Evolutionary conservation across 306 rosid genomes (phyloP).

Genomic region (Castanea sativa): DNA sequence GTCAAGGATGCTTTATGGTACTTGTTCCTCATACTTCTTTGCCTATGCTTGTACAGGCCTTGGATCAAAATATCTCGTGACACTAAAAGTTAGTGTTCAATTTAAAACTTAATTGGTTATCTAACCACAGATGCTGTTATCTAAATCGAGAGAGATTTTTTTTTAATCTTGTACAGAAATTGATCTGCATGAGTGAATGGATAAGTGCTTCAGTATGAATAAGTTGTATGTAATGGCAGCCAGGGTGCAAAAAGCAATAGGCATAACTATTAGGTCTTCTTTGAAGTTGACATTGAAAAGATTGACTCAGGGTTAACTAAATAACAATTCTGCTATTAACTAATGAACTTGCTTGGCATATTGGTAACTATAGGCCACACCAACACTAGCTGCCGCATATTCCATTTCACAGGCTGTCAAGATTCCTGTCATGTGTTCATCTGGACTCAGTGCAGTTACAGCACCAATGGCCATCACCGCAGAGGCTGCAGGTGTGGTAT

Average conservation of each 20-base stretch:
- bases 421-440: slow-evolving; percentile 54
- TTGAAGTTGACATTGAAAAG: background rate
- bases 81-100: background rate
- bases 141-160: too few species aligned
- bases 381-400: slow-evolving; percentile 89
- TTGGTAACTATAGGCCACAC: slow-evolving; percentile 61
- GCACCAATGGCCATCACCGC: slow-evolving; percentile 94
- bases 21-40: background rate
- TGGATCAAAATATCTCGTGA: background rate
- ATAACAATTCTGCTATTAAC: background rate
- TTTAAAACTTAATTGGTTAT: background rate
- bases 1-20: background rate
- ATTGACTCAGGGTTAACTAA: background rate
- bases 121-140: background rate
- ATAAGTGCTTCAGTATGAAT: background rate
- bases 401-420: slow-evolving; percentile 82
- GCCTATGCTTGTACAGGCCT: background rate
- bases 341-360: slow-evolving; percentile 8
- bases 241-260: background rate
- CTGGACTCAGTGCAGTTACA: slow-evolving; percentile 80
- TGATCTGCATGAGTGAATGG: background rate
- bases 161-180: background rate
- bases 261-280: background rate
- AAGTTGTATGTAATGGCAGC: background rate
- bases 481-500: slow-evolving; percentile 92